Evolutionary conservation across 1,284 basidiomycete genomes (phyloP), one percentile per base, ranked within the genome.

Genomic region (Phellopilus nigrolimitatus): DNA sequence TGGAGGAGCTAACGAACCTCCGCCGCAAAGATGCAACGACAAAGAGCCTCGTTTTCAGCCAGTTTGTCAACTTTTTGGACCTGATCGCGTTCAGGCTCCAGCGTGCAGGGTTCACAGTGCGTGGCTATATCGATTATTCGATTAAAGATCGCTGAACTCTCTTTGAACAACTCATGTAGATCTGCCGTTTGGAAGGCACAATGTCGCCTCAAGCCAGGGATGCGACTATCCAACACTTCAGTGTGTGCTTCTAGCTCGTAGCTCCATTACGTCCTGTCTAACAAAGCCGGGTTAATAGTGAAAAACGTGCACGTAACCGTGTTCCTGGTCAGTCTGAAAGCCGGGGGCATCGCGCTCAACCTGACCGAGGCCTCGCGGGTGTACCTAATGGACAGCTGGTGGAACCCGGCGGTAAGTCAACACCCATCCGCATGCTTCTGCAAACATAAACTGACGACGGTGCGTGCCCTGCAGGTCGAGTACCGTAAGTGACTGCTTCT

Each of bases 181-280:
- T 97, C 51, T 98, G 94, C 64, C 87, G 97, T 34, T 72, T 99
- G 40, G 93, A 98, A 68, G 97, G 97, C 47, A 92, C 90, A 17
- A 99, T 99, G 95, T 88, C 87, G 17, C 95, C 95, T 13, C 90
- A 95, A 64, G 94, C 95, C 50, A 82, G 95, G 59, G 91, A 98
- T 68, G 88, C 91, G 0, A 97, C 94, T 5, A 95, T 97, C 64
- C 84, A 94, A 66, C 81, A 97, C 66, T 97, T 97, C 67, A 95
- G 91, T 92, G 63, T 44, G 84, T 68, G 15, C 33, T 38, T 38
- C 30, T 17, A 17, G 12, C 12, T 34, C 13, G 21, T 9, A 19
- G 40, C 3, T 54, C n/a, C 34, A 51, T 24, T 12, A 4, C 30
- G 30, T 31, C 21, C 12, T 47, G 33, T 44, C 38, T 15, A 30